Conservation (phyloP, 1,284 basidiomycete species). For the Chalciporus sp. region DNA sequence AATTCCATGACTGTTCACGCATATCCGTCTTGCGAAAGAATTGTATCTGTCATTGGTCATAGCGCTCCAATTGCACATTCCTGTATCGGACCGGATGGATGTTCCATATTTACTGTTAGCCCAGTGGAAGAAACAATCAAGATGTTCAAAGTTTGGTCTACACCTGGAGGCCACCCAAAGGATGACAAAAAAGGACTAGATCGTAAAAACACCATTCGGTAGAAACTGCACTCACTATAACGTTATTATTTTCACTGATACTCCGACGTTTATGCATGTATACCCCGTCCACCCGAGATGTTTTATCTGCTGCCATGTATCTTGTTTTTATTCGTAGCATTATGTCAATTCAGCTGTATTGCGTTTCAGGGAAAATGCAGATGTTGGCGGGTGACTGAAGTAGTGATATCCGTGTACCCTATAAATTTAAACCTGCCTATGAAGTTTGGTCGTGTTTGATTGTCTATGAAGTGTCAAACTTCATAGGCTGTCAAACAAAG, state of each 20-base stretch:
- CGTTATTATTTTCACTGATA: neutral
- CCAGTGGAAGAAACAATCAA: conserved; percentile 43
- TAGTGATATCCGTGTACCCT: no score
- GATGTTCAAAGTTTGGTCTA: conserved; percentile 39
- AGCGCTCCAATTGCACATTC: conserved; percentile 34
- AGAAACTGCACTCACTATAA: conserved; percentile 3
- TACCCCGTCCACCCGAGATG: conserved; percentile 3
- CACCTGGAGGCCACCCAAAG: conserved; percentile 20
- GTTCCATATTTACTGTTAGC: conserved; percentile 44
- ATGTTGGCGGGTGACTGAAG: neutral
- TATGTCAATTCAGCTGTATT: conserved; percentile 3
- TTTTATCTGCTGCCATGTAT: conserved; percentile 9
- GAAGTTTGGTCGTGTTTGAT: no score
- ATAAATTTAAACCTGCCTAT: no score
- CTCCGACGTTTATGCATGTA: conserved; percentile 6
- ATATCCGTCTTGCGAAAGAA: conserved; percentile 48
- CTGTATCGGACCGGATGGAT: conserved; percentile 38
- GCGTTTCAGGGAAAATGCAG: neutral
- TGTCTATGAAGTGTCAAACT: no score
- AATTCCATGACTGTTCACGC: conserved; percentile 61
- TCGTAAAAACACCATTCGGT: conserved; percentile 31
- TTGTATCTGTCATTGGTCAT: conserved; percentile 36
- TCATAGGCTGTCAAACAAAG: no score
- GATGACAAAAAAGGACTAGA: conserved; percentile 26
- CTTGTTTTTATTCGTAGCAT: conserved; percentile 11